phyloP scores from a whole-genome alignment of 345 rosid species.

The Lepidium didymum region DNA sequence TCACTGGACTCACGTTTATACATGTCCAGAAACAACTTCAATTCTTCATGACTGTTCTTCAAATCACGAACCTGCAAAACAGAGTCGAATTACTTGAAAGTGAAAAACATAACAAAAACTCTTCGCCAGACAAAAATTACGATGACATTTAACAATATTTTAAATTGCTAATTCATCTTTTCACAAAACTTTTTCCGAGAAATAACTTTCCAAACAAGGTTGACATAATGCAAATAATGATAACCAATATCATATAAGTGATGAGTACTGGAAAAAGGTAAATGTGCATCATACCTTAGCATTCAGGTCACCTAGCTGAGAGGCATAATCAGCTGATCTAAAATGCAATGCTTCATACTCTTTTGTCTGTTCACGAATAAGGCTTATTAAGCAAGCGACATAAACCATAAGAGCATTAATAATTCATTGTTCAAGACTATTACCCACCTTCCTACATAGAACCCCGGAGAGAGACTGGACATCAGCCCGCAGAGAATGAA shows the following conservation, averaged over 20 bases:
- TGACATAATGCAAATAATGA: neutral
- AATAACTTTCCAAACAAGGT: neutral
- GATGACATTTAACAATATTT: neutral
- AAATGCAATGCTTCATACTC: constrained; percentile 52
- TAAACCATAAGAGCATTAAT: constrained; percentile 3
- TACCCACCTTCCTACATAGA: constrained; percentile 70
- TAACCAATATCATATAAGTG: neutral
- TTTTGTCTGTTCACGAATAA: constrained; percentile 48
- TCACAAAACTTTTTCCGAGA: neutral
- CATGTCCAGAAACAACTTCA: constrained; percentile 83
- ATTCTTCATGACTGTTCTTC: constrained; percentile 58
- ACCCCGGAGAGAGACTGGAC: constrained; percentile 60
- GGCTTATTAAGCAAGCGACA: constrained; percentile 8
- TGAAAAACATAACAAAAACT: neutral
- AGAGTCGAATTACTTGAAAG: constrained; percentile 13
- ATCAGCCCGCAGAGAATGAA: constrained; percentile 77
- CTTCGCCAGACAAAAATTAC: neutral
- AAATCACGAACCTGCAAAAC: constrained; percentile 64
- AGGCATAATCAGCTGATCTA: constrained; percentile 50
- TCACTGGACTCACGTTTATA: constrained; percentile 68
- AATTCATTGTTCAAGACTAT: neutral
- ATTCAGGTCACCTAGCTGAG: constrained; percentile 56
- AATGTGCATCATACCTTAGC: constrained; percentile 50
- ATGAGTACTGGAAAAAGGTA: constrained; percentile 3
- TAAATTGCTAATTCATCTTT: neutral